These are phyloP conservation scores for Gilbertella persicaria DNA, from an alignment of 371 early-diverging fungal genomes.

Conservation along the genomic window DNA sequence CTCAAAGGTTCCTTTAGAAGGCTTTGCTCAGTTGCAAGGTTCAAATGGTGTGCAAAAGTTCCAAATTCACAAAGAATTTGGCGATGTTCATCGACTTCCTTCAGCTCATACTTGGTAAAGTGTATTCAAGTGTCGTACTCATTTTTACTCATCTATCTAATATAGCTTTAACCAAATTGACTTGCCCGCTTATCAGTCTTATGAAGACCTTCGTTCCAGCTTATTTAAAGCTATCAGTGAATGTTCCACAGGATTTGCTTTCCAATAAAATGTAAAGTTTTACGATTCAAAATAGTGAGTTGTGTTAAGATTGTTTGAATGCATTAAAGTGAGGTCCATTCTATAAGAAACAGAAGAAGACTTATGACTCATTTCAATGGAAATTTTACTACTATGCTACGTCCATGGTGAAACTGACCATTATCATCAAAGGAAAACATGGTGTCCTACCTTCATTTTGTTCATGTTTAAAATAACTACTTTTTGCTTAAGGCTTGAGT, in stretches of 20 bases:
- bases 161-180: conserved; percentile 99
- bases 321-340: too few species aligned
- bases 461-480: too few species aligned
- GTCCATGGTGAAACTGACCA: too few species aligned
- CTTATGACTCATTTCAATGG: too few species aligned
- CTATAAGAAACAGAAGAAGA: too few species aligned
- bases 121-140: conserved; percentile 13
- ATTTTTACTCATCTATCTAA: conserved; percentile 13
- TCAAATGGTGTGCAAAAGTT: conserved; percentile 96
- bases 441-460: too few species aligned
- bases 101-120: conserved; percentile 98
- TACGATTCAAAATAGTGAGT: too few species aligned
- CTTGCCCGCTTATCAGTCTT: conserved; percentile 91
- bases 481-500: too few species aligned
- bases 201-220: conserved; percentile 84
- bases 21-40: conserved; percentile 94
- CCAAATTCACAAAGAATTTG: conserved; percentile 97
- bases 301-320: too few species aligned
- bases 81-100: conserved; percentile 83
- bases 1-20: conserved; percentile 96
- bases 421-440: too few species aligned
- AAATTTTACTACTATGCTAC: too few species aligned
- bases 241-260: conserved; percentile 95
- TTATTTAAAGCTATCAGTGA: conserved; percentile 92
- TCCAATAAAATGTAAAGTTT: too few species aligned